Evolutionary conservation across 2,329 filamentous ascomycete genomes (phyloP).

Genomic region (Cladophialophora carrionii): DNA sequence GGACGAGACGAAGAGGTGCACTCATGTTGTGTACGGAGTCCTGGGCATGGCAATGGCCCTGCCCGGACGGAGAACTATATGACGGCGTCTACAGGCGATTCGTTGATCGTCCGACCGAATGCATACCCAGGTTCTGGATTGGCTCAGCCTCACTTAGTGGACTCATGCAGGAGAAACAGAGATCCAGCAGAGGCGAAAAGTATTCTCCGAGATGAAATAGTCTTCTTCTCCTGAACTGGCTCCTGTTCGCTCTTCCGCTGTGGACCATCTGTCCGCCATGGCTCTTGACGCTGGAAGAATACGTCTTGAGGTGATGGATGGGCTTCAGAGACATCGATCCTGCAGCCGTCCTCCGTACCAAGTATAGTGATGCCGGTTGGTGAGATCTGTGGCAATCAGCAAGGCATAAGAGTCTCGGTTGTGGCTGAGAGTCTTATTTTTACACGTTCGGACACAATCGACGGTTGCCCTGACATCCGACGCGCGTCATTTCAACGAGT

Average conservation of each 20-base stretch:
- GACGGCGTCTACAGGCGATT: background rate
- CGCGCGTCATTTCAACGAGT: constrained; percentile 4
- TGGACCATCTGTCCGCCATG: background rate
- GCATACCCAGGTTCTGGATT: constrained; percentile 12
- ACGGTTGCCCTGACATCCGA: constrained; percentile 8
- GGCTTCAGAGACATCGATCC: background rate
- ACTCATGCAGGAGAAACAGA: constrained; percentile 19
- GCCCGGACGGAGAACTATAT: constrained; percentile 5
- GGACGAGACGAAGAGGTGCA: constrained; percentile 5
- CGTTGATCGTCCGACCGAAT: constrained; percentile 13
- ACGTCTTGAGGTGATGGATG: background rate
- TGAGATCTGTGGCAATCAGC: background rate
- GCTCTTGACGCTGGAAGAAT: background rate
- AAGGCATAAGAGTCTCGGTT: constrained; percentile 17
- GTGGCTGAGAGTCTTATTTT: constrained; percentile 26
- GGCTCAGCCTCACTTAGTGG: constrained; percentile 7
- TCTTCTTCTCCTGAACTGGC: constrained; percentile 11
- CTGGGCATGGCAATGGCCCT: background rate
- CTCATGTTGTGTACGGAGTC: background rate
- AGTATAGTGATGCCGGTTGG: background rate
- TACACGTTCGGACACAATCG: constrained; percentile 11
- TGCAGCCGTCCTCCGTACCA: background rate
- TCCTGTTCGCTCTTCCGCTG: background rate
- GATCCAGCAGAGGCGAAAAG: constrained; percentile 10
- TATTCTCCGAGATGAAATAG: constrained; percentile 8